Conservation (phyloP, 2,329 filamentous ascomycete species). For the Exutisphaerella laricina region DNA sequence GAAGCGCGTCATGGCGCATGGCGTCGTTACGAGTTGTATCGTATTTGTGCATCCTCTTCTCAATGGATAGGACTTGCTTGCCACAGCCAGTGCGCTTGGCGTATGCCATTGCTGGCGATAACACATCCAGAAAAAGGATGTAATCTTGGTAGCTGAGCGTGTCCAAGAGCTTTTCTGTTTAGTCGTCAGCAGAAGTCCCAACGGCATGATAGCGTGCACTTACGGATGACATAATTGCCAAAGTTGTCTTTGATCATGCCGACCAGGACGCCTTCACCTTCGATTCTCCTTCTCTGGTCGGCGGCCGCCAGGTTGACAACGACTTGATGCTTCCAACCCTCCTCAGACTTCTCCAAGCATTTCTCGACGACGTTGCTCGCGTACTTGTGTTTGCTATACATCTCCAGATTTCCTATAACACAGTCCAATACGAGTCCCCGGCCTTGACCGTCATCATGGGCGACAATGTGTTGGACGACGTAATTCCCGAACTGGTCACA, state of each 20-base stretch:
- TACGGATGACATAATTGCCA: conserved; percentile 95
- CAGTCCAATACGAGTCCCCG: conserved; percentile 65
- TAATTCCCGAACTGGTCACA: conserved; percentile 93
- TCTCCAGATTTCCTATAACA: conserved; percentile 65
- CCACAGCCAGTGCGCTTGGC: conserved; percentile 39
- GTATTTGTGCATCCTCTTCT: conserved; percentile 46
- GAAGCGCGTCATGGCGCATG: no score
- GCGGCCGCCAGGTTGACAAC: conserved; percentile 55
- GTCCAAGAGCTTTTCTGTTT: conserved; percentile 69
- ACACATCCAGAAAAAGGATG: conserved; percentile 35
- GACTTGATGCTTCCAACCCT: conserved; percentile 64
- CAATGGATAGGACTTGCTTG: conserved; percentile 44
- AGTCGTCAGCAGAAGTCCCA: background rate
- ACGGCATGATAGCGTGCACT: conserved; percentile 41
- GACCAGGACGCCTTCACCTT: conserved; percentile 63
- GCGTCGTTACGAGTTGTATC: conserved; percentile 26
- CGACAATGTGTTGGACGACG: conserved; percentile 86
- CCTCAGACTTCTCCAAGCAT: conserved; percentile 68
- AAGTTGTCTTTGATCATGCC: conserved; percentile 83
- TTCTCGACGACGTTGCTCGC: conserved; percentile 97
- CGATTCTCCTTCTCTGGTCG: conserved; percentile 40
- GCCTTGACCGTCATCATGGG: conserved; percentile 68
- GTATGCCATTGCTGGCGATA: conserved; percentile 43
- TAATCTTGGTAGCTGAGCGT: conserved; percentile 39
- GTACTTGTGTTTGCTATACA: conserved; percentile 88